phyloP scores from a whole-genome alignment of 2,329 filamentous ascomycete species.

The Xylariales sp. region DNA sequence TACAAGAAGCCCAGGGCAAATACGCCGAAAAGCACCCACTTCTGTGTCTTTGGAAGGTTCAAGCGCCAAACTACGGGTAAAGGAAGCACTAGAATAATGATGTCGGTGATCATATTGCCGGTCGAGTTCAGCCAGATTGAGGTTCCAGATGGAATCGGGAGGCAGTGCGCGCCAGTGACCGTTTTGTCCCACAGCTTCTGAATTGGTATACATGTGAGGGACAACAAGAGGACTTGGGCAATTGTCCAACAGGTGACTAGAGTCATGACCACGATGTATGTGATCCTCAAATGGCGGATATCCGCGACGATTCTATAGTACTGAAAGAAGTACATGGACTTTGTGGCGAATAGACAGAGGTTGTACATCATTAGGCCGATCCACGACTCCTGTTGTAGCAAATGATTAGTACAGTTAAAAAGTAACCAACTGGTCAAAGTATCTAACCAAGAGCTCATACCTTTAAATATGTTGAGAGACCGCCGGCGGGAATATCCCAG shows the following conservation, averaged over 20 bases:
- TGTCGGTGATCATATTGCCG: conserved; percentile 1
- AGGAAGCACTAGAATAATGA: not conserved
- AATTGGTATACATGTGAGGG: not conserved
- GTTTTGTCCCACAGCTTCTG: not conserved
- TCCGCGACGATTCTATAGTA: not conserved
- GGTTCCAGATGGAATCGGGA: not conserved
- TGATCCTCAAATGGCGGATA: not conserved
- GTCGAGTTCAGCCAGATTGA: not conserved
- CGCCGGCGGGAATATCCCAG: not conserved
- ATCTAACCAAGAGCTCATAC: too few relatives aligned
- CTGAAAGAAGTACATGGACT: not conserved
- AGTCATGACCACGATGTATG: not conserved
- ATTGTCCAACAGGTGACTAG: not conserved
- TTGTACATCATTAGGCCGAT: not conserved
- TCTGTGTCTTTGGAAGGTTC: not conserved
- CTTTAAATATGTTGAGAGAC: not conserved
- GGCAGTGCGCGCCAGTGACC: not conserved
- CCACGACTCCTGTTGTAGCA: not conserved
- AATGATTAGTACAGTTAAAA: too few relatives aligned
- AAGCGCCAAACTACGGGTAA: not conserved
- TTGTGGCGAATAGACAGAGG: not conserved
- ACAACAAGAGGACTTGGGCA: not conserved
- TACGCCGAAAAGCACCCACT: not conserved
- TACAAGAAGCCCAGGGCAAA: conserved; percentile 1
- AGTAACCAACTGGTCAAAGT: too few relatives aligned